phyloP scores from a whole-genome alignment of 2,329 filamentous ascomycete species.

The Cladosporium colombiae region DNA sequence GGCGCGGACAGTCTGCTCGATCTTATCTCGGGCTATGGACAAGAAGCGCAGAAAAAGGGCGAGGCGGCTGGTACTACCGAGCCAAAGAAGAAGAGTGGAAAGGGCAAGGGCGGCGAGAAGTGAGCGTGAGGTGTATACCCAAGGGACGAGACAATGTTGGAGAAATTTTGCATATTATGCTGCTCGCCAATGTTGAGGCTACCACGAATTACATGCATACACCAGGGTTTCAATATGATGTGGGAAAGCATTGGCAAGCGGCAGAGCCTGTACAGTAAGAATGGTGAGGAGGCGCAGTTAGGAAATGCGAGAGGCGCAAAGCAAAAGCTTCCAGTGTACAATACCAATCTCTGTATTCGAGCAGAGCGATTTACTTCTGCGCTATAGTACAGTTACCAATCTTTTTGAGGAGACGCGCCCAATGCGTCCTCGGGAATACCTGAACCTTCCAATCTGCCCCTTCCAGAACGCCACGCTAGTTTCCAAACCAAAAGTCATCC shows the following conservation, averaged over 20 bases:
- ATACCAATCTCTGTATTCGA: slow-evolving; percentile 4
- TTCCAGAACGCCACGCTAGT: slow-evolving; percentile 18
- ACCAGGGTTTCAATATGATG: not conserved
- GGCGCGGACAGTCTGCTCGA: slow-evolving; percentile 59
- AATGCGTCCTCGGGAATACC: not conserved
- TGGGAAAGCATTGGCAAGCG: not conserved
- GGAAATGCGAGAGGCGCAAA: not conserved
- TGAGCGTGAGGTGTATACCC: slow-evolving; percentile 25
- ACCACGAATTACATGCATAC: not conserved
- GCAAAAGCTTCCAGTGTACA: slow-evolving; percentile 11
- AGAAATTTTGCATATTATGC: not conserved
- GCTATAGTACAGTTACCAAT: slow-evolving; percentile 5
- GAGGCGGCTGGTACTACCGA: slow-evolving; percentile 46
- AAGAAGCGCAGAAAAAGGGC: slow-evolving; percentile 40
- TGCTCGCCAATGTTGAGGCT: not conserved
- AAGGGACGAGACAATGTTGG: not conserved
- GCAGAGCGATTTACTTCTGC: slow-evolving; percentile 10
- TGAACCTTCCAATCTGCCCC: slow-evolving; percentile 3
- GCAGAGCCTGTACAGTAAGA: slow-evolving; percentile 7
- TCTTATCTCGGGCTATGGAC: slow-evolving; percentile 53
- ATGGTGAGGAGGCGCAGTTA: not conserved
- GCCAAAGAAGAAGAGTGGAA: slow-evolving; percentile 39
- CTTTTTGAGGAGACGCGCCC: not conserved
- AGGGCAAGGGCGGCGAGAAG: slow-evolving; percentile 39
- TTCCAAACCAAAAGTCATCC: not conserved